These are phyloP conservation scores for Adansonia madagascariensis DNA, from an alignment of 441 rosid species.

Conservation along the genomic window DNA sequence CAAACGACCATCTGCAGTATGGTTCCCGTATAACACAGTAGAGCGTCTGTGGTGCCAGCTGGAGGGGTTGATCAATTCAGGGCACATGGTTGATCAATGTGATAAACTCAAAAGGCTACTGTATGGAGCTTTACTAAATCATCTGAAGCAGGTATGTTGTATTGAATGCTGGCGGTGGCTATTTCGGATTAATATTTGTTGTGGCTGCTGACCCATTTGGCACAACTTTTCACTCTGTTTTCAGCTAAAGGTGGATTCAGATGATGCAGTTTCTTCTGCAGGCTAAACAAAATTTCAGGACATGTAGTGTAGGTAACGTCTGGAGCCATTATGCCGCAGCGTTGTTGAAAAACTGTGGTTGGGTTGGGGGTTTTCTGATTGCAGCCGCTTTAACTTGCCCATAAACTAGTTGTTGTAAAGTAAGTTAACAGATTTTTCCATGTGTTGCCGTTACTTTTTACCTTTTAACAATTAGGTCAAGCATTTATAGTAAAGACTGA, in stretches of 20 bases:
- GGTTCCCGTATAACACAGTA: conserved; percentile 85
- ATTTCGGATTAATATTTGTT: conserved; percentile 18
- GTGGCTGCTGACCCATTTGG: not conserved
- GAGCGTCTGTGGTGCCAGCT: conserved; percentile 87
- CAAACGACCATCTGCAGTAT: conserved; percentile 72
- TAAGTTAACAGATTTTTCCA: not conserved
- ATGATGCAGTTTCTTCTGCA: conserved; percentile 59
- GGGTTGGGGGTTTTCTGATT: not conserved
- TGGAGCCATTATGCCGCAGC: not conserved
- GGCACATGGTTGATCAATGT: conserved; percentile 77
- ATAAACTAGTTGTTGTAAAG: conserved; percentile 1
- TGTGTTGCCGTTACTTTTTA: not conserved
- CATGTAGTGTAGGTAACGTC: not conserved
- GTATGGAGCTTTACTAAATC: conserved; percentile 67
- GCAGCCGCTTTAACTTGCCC: not conserved
- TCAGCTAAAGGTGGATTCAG: conserved; percentile 84
- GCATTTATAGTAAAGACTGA: not conserved
- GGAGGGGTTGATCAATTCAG: conserved; percentile 57
- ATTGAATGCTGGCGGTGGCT: not conserved
- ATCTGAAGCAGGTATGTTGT: conserved; percentile 74
- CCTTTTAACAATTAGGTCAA: not conserved
- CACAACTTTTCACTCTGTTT: conserved; percentile 9
- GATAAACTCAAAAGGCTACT: conserved; percentile 72
- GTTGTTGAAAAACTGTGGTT: not conserved
- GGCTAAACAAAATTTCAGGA: conserved; percentile 8